A percentile compares a stretch with the other conserved stretches of the same genome.
These are phyloP conservation scores for Chaetomidium leptoderma DNA, from an alignment of 495 filamentous ascomycete species.

Conservation along the genomic window DNA sequence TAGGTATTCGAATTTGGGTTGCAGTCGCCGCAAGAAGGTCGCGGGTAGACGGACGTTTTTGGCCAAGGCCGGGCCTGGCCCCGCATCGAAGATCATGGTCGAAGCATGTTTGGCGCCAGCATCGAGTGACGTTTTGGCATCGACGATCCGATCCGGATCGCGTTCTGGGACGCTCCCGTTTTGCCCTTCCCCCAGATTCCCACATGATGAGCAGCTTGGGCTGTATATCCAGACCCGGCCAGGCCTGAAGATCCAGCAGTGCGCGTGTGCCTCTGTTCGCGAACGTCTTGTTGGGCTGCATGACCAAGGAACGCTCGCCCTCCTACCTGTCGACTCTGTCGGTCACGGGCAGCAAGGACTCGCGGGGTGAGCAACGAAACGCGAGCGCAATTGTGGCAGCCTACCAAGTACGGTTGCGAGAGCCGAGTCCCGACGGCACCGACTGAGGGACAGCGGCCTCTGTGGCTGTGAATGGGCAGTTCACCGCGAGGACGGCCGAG, in stretches of 20 bases:
- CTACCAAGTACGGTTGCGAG: background rate
- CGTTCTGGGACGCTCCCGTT: slow-evolving; percentile 23
- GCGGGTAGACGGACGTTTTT: slow-evolving; percentile 24
- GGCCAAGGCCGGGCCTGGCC: slow-evolving; percentile 28
- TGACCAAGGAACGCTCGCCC: background rate
- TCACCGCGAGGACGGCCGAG: background rate
- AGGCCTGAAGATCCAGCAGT: background rate
- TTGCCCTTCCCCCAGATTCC: slow-evolving; percentile 22
- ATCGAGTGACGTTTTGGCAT: slow-evolving; percentile 32
- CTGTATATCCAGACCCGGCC: slow-evolving; percentile 15
- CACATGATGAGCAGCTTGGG: slow-evolving; percentile 15
- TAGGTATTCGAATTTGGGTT: slow-evolving; percentile 1
- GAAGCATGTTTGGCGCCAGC: slow-evolving; percentile 37
- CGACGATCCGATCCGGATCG: slow-evolving; percentile 30
- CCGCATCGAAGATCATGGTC: slow-evolving; percentile 33
- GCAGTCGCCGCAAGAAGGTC: slow-evolving; percentile 14
- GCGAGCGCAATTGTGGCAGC: background rate
- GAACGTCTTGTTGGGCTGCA: background rate
- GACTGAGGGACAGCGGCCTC: background rate
- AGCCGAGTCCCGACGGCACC: background rate
- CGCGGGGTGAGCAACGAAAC: background rate
- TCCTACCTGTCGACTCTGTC: background rate
- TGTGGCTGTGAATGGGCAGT: slow-evolving; percentile 12
- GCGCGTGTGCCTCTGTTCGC: background rate
- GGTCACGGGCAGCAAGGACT: background rate